Evolutionary conservation across 768 basidiomycete species (phyloP), one percentile per base, ranked within the genome.

Genomic region (Stropharia rugosoannulata): DNA sequence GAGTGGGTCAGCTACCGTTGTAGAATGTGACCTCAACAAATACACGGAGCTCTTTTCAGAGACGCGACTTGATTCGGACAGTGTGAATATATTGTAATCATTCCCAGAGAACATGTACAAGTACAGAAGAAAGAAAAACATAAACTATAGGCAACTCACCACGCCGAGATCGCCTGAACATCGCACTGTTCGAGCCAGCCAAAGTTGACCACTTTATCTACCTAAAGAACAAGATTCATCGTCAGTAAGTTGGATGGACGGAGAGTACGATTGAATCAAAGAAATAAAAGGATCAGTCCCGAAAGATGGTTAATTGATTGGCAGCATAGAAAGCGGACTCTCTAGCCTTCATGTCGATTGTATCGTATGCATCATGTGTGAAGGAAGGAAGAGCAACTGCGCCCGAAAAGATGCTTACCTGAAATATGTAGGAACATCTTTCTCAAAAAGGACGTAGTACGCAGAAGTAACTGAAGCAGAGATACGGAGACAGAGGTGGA

Each of bases 301-400:
- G 86, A 92, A 89, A 90, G 90, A 90, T 90, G 89, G 89, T 95
- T 87, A 81, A 86, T 86, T 90, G 83, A 84, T 77, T 83, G 86
- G 78, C 79, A 76, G 66, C 93, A 91, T 75, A 79, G 89, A 73
- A 58, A 85, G 75, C 46, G 51, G 11, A 52, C 64, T 69, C 73
- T 65, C 90, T 95, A 93, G 94, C 92, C 92, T 77, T 75, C 76
- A 54, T 77, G 70, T 84, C 79, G 80, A 85, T 81, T 71, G 70
- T 70, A 80, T 79, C 75, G 84, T 93, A 86, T 95, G 74, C 92
- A 95, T 95, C 93, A 92, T 82, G 70, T 62, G 62, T 37, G 40
- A 16, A 39, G 35, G 51, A 52, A 38, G 41, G 27, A 48, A 59
- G 59, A 70, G 4, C 9, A 39, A 41, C 27, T 22, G 27, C 5